Conservation (phyloP, 768 basidiomycete genomes). For the Chlorophyllum brunneum region DNA sequence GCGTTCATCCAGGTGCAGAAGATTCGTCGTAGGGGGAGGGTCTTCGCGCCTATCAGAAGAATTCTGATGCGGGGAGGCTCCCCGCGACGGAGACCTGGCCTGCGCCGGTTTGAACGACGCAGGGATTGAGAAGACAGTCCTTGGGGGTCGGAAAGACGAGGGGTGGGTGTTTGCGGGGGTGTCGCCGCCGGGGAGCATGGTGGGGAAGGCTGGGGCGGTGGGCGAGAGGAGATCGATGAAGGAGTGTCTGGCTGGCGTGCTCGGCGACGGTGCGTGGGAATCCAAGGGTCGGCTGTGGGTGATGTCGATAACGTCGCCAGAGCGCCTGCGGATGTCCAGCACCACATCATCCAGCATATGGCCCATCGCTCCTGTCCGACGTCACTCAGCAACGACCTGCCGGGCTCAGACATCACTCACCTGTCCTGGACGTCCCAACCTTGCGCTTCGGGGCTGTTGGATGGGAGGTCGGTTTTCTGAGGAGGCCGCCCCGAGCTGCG, state of each 20-base stretch:
- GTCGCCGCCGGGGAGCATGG: slow-evolving; percentile 12
- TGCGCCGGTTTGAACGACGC: slow-evolving; percentile 19
- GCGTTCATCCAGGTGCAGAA: slow-evolving; percentile 59
- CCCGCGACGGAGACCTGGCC: slow-evolving; percentile 17
- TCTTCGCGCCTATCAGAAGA: slow-evolving; percentile 13
- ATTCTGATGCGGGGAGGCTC: slow-evolving; percentile 13
- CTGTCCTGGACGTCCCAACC: not conserved
- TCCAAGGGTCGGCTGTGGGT: slow-evolving; percentile 26
- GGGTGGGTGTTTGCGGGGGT: slow-evolving; percentile 24
- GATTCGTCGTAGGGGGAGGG: slow-evolving; percentile 65
- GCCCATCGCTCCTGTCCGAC: not conserved
- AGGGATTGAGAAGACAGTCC: slow-evolving; percentile 39
- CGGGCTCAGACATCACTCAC: not conserved
- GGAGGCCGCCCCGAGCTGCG: not conserved
- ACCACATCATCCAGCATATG: slow-evolving; percentile 9
- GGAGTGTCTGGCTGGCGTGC: slow-evolving; percentile 26
- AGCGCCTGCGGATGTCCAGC: slow-evolving; percentile 21
- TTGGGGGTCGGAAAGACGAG: slow-evolving; percentile 49
- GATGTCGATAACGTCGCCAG: slow-evolving; percentile 6
- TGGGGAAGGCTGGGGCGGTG: slow-evolving; percentile 2
- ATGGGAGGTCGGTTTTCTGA: not conserved
- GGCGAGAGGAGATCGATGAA: slow-evolving; percentile 34
- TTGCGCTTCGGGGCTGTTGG: not conserved
- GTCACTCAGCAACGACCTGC: not conserved
- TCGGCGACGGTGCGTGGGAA: slow-evolving; percentile 28